Base-by-base conservation (phyloP, 1,284 basidiomycete species). In the Rhodotorula sp. region DNA sequence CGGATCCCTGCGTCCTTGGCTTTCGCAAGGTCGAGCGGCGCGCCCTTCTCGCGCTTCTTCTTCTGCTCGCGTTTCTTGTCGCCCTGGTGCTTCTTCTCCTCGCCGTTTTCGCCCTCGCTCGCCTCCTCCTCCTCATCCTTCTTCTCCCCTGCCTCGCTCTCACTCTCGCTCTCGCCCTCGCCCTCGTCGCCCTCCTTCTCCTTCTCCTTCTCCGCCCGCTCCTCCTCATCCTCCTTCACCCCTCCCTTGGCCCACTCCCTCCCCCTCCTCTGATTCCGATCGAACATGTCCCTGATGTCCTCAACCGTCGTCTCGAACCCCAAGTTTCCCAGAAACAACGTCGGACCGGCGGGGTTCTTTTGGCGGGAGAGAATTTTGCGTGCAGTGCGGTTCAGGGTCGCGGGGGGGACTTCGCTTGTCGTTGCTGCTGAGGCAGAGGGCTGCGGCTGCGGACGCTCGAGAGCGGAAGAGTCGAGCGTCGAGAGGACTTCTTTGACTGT, bases 241-340 rank as follows among this genome's bases (percentile, higher is more conserved):
- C 61, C 67, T 59, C 70, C 71, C 6, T 64, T 65, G 46, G 64
- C 71, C 73, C 76, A 78, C 56, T 76, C 72, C 50, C 62, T 59
- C 54, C 67, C 37, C 57, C 65, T 47, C 37, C 63, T 62, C 67
- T 84, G 82, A 78, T 92, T 88, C 0, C 86, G 85, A 61, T 89
- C 87, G 62, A 94, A 83, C 71, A 94, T 79, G 69, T 86, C 85
- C 37, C 85, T 84, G 57, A 99, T 88, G 18, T 86, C 86, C 28
- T 86, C 85, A 59, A 75, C 73, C 15, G 75, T 80, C 4, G 80
- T 80, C 70, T 81, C 79, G 75, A 82, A 83, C 58, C 88, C 87
- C 37, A 96, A 84, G 78, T 96, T 96, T 28, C 92, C 92, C 30
- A 95, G 79, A 83, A 95, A 95, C 20, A 96, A 83, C 16, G 91